A percentile compares a stretch with the other conserved stretches of the same genome.
These are phyloP conservation scores for Cyclocybe aegerita DNA, from an alignment of 768 basidiomycete species.

Conservation along the genomic window DNA sequence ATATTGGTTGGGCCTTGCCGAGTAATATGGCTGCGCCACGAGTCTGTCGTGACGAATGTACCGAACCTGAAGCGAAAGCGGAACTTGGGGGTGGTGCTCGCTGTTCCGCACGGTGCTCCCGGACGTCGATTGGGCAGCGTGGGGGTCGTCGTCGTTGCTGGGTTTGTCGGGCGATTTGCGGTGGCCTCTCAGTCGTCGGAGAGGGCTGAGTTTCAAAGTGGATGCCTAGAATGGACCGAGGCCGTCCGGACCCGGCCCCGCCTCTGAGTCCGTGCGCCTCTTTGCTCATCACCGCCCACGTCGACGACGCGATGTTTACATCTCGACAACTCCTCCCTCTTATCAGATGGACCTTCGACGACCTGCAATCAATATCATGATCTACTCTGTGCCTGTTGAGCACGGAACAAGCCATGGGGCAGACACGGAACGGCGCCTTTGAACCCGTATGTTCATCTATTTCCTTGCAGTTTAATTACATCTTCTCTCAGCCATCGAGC, in stretches of 20 bases:
- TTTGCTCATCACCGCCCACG: neutral
- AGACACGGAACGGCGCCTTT: too few species aligned
- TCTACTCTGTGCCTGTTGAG: too few species aligned
- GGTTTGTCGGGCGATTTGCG: constrained; percentile 6
- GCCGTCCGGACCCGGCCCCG: constrained; percentile 17
- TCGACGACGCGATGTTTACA: neutral
- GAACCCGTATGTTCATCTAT: too few species aligned
- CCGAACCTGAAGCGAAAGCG: neutral
- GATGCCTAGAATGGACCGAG: constrained; percentile 26
- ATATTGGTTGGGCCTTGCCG: constrained; percentile 10
- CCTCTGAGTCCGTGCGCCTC: constrained; percentile 13
- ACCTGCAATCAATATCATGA: neutral
- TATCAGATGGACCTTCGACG: neutral
- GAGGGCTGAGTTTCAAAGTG: constrained; percentile 28
- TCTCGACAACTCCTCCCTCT: neutral
- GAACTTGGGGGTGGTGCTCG: neutral
- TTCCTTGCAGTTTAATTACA: too few species aligned
- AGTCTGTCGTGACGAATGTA: neutral
- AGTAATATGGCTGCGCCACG: constrained; percentile 4
- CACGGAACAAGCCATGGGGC: too few species aligned
- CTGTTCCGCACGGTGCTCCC: neutral
- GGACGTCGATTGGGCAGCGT: neutral
- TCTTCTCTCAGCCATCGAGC: too few species aligned
- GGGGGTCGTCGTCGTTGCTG: constrained; percentile 7
- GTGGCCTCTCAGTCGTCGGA: constrained; percentile 10